Conservation (phyloP, 306 rosid species). For the Vigna radiata region DNA sequence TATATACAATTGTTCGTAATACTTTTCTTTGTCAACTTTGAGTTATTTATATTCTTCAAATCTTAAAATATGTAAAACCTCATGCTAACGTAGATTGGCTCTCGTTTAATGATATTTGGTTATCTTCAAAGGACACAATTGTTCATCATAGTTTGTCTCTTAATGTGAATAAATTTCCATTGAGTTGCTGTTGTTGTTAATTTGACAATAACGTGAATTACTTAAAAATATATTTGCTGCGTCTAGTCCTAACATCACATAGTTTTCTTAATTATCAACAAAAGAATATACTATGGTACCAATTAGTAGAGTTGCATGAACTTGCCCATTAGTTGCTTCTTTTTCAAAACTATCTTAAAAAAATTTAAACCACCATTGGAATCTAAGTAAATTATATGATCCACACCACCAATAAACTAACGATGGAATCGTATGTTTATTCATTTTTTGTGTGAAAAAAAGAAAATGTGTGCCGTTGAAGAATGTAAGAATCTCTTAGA, state of each 20-base stretch:
- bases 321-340: background rate
- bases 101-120: constrained; percentile 30
- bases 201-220: constrained; percentile 19
- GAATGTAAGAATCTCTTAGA: background rate
- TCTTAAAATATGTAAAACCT: constrained; percentile 18
- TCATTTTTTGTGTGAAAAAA: background rate
- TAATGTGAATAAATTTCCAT: constrained; percentile 2
- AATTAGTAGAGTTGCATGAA: background rate
- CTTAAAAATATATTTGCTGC: background rate
- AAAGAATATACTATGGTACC: background rate
- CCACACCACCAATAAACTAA: background rate
- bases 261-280: background rate
- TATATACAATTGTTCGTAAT: background rate
- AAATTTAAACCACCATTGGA: background rate
- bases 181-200: constrained; percentile 19
- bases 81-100: background rate
- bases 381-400: background rate
- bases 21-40: background rate
- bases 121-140: constrained; percentile 46
- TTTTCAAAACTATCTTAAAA: background rate
- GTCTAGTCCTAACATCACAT: constrained; percentile 43
- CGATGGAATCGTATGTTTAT: background rate
- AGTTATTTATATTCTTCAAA: background rate
- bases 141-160: background rate
- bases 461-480: background rate